A percentile compares a stretch with the other conserved stretches of the same genome.
phyloP scores from a whole-genome alignment of 306 rosid species.

The Glycine tomentella region DNA sequence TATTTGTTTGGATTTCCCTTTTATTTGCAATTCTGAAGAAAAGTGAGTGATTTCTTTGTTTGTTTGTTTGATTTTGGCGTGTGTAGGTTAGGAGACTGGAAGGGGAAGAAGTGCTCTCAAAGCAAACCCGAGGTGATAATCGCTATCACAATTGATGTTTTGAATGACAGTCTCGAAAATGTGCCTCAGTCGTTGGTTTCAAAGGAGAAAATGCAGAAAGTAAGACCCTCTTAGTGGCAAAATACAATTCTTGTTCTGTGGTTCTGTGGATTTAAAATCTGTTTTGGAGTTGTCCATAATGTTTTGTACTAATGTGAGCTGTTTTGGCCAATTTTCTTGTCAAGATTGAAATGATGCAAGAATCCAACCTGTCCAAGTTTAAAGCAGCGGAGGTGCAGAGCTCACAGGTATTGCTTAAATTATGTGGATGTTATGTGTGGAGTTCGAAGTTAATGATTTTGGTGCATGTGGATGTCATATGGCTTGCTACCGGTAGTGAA shows the following conservation, averaged over 20 bases:
- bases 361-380: conserved; percentile 80
- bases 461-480: background rate
- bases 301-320: background rate
- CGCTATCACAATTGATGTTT: conserved; percentile 82
- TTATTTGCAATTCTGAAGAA: no score
- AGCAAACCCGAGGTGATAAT: conserved; percentile 97
- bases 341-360: conserved; percentile 81
- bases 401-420: conserved; percentile 72
- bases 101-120: conserved; percentile 82
- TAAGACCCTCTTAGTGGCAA: conserved; percentile 41
- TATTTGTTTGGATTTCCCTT: no score
- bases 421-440: background rate
- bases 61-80: conserved; percentile 2
- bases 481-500: background rate
- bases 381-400: conserved; percentile 94
- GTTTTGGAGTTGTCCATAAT: background rate
- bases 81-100: conserved; percentile 85
- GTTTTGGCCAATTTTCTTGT: conserved; percentile 20
- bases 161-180: conserved; percentile 88
- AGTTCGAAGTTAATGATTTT: conserved; percentile 22
- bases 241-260: background rate
- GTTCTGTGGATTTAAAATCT: no score
- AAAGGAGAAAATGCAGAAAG: conserved; percentile 89
- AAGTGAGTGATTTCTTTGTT: background rate
- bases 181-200: conserved; percentile 81